Conservation (phyloP, 1,139 yeast species). For the Yamadazyma blattariae region DNA sequence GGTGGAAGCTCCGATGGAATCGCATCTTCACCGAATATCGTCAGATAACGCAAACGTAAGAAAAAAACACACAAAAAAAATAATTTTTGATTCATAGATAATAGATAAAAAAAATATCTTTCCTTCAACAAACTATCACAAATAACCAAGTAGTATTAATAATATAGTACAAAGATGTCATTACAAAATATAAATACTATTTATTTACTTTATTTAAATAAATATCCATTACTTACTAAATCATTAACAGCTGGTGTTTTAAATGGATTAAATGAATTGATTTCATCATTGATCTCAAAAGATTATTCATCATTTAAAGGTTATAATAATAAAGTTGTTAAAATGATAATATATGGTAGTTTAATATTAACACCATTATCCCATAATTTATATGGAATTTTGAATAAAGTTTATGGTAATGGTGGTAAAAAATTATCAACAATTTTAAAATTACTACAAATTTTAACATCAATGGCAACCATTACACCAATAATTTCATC, state of each 20-base stretch:
- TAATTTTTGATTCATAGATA: no score
- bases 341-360: slow-evolving; percentile 74
- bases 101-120: no score
- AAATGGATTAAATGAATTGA: slow-evolving; percentile 56
- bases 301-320: slow-evolving; percentile 27
- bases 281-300: slow-evolving; percentile 53
- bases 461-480: slow-evolving; percentile 56
- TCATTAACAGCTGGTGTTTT: slow-evolving; percentile 57
- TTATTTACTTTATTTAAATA: slow-evolving; percentile 41
- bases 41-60: no score
- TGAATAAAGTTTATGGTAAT: slow-evolving; percentile 39
- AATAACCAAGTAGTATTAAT: no score
- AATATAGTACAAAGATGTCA: slow-evolving; percentile 56
- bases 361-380: slow-evolving; percentile 71
- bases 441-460: slow-evolving; percentile 50
- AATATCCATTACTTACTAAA: slow-evolving; percentile 59
- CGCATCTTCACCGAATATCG: no score
- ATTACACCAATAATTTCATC: slow-evolving; percentile 65
- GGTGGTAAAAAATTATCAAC: slow-evolving; percentile 33
- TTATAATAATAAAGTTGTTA: slow-evolving; percentile 40
- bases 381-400: slow-evolving; percentile 54
- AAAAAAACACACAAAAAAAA: no score
- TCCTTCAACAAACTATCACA: no score
- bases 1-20: no score
- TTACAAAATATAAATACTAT: slow-evolving; percentile 15